phyloP scores from a whole-genome alignment of 2,329 filamentous ascomycete genomes.

The Sporothrix protearum region DNA sequence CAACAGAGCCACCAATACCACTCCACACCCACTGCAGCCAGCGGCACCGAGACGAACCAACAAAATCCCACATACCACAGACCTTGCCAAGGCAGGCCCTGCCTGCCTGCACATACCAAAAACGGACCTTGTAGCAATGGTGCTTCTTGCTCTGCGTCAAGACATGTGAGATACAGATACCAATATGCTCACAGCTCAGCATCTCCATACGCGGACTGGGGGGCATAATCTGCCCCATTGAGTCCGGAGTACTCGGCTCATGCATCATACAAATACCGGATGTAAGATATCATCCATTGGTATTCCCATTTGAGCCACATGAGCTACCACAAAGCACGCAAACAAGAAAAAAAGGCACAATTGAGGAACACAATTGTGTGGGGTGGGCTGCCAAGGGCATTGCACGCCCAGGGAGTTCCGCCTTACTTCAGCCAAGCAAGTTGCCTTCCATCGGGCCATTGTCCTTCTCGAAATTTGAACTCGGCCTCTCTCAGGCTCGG shows the following conservation, averaged over 20 bases:
- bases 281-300: not conserved
- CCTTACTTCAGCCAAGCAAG: not conserved
- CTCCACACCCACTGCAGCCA: not conserved
- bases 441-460: not conserved
- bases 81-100: not conserved
- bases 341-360: not conserved
- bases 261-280: not conserved
- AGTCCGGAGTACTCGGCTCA: conserved; percentile 6
- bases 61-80: not conserved
- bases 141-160: not conserved
- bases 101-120: not conserved
- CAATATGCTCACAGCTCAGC: not conserved
- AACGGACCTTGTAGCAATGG: not conserved
- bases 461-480: not conserved
- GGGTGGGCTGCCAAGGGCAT: not conserved
- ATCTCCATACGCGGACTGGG: not conserved
- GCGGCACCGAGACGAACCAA: not conserved
- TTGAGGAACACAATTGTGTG: not conserved
- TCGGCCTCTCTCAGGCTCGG: not conserved
- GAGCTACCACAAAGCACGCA: not conserved
- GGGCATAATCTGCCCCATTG: not conserved
- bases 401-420: not conserved
- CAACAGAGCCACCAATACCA: not conserved
- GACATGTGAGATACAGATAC: not conserved
- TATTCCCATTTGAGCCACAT: not conserved